These are phyloP conservation scores for Tricholoma sp. DNA, from an alignment of 768 basidiomycete genomes.

Conservation along the genomic window DNA sequence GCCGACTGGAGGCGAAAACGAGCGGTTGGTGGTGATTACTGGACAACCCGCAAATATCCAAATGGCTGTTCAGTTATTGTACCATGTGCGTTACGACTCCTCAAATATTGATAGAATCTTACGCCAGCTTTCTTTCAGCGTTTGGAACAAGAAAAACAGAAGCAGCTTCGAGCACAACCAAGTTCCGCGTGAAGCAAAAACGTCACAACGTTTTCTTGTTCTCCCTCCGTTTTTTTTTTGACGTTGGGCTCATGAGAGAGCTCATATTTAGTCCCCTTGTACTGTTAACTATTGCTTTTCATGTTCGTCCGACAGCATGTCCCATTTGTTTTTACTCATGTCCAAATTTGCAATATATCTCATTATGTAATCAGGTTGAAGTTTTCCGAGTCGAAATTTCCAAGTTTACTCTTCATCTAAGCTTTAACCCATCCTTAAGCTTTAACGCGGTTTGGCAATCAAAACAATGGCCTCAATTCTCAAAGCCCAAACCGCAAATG, in stretches of 20 bases:
- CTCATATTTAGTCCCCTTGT: conserved; percentile 1
- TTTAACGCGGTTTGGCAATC: conserved; percentile 3
- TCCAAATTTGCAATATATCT: not conserved
- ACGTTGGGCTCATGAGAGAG: not conserved
- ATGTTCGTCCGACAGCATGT: conserved; percentile 1
- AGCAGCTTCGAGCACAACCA: conserved; percentile 51
- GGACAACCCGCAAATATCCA: conserved; percentile 94
- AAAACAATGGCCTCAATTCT: conserved; percentile 61
- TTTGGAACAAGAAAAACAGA: conserved; percentile 86
- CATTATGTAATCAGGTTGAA: conserved; percentile 9
- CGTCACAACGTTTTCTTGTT: conserved; percentile 8
- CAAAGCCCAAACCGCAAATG: conserved; percentile 57
- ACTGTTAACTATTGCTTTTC: conserved; percentile 2
- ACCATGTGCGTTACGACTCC: conserved; percentile 51
- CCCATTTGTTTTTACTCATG: not conserved
- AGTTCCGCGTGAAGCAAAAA: conserved; percentile 5
- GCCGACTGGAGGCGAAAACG: conserved; percentile 73
- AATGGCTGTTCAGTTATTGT: conserved; percentile 90
- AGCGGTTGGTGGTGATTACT: conserved; percentile 93
- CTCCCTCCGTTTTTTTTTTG: conserved; percentile 7
- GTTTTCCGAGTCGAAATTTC: no score
- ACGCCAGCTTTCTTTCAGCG: conserved; percentile 41
- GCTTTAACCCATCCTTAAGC: not conserved
- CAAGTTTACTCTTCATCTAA: conserved; percentile 6
- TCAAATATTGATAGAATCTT: conserved; percentile 1